phyloP scores from a whole-genome alignment of 2,329 filamentous ascomycete species.

The Periconia digitata region DNA sequence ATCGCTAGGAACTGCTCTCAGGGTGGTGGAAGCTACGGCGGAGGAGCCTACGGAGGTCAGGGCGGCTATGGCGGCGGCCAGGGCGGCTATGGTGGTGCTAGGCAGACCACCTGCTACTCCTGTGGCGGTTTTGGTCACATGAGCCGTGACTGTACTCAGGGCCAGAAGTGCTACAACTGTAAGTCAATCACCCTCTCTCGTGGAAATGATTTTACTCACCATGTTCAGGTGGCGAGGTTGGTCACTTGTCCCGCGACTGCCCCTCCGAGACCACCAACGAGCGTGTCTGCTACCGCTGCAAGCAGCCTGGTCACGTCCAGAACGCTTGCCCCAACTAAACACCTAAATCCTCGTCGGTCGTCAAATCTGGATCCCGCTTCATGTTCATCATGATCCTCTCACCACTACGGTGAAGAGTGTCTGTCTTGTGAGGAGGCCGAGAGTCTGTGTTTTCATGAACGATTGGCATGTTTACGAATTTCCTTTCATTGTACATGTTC shows the following conservation, averaged over 20 bases:
- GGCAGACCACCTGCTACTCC: slow-evolving; percentile 80
- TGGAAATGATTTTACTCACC: slow-evolving; percentile 23
- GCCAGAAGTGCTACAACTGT: slow-evolving; percentile 99
- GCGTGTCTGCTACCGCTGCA: slow-evolving; percentile 98
- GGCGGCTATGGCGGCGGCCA: slow-evolving; percentile 48
- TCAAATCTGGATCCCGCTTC: slow-evolving; percentile 33
- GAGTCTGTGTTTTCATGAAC: slow-evolving; percentile 29
- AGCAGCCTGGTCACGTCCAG: slow-evolving; percentile 87
- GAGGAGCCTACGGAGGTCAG: slow-evolving; percentile 53
- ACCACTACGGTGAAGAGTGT: slow-evolving; percentile 20
- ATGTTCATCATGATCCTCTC: slow-evolving; percentile 21
- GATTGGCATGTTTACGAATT: slow-evolving; percentile 41
- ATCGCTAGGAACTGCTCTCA: slow-evolving; percentile 89
- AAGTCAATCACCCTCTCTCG: slow-evolving; percentile 30
- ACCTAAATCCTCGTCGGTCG: slow-evolving; percentile 25
- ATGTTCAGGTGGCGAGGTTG: slow-evolving; percentile 71
- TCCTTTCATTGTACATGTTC: slow-evolving; percentile 43
- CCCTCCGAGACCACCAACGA: slow-evolving; percentile 86
- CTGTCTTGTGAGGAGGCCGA: slow-evolving; percentile 30
- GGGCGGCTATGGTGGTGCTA: slow-evolving; percentile 48
- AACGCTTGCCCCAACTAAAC: slow-evolving; percentile 83
- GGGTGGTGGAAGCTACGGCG: slow-evolving; percentile 55
- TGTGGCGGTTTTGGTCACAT: slow-evolving; percentile 97
- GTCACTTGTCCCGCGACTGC: slow-evolving; percentile 95
- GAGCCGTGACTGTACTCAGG: slow-evolving; percentile 97